Base-by-base conservation (phyloP, 1,284 basidiomycete species). In the Porogramme epimiltina region DNA sequence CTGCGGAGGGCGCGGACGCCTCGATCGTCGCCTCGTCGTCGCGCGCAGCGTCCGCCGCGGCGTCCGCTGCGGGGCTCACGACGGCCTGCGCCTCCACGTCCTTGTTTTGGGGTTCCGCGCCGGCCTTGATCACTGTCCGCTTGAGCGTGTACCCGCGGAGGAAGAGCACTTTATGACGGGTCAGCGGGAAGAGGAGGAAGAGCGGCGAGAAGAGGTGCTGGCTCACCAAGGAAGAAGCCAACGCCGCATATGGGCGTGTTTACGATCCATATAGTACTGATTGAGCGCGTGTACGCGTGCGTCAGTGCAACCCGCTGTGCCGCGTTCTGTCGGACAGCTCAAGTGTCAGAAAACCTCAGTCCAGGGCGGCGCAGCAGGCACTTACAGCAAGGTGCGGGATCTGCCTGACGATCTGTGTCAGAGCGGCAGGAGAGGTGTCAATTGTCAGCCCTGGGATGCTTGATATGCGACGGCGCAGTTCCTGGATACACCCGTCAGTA, bases 181-280 rank as follows among this genome's bases (percentile, higher is more conserved):
- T 42, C 24, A 46, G 18, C 22, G 41, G 40, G 6, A 8, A 6
- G 10, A 4, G 18, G 28, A 16, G 4, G 25, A 11, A 18, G 4
- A 11, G 9, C 10, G 15, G 11, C 43, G 11, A 93, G 71, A 34
- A 93, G 69, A 13, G 13, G 28, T 8, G 13, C 28, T 13, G n/a
- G n/a, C 38, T 61, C 55, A 84, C 84, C 73, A 68, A 88, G 71
- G 24, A 90, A 55, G 56, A 89, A 73, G 19, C 77, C 76, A 25
- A 74, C 72, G n/a, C 81, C 85, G 16, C 79, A 38, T 15, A 89
- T 64, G 0, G 87, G 85, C 4, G 82, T 82, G 62, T 75, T 77
- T 23, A 87, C 80, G 51, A 90, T 66, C 90, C 91, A 94, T 49
- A 93, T 85, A 38, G 74, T 79, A 55, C 76, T 75, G 36, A 93